Percentiles rank a stretch among this genome's conserved stretches.
phyloP scores from a whole-genome alignment of 1,284 basidiomycete genomes.

The Cutaneotrichosporon arboriforme region DNA sequence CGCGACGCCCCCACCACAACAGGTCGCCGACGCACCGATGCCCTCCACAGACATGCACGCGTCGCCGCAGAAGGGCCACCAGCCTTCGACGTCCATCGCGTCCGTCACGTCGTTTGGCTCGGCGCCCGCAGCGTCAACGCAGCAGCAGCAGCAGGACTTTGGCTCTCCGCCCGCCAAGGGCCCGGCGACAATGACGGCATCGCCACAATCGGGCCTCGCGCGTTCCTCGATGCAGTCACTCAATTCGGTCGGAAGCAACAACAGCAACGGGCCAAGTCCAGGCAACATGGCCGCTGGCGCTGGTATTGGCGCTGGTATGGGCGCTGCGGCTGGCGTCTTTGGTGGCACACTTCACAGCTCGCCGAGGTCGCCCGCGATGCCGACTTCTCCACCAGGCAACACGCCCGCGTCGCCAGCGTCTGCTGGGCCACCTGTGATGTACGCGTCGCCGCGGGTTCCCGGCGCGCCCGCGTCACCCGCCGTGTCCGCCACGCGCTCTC shows the following conservation, averaged over 20 bases:
- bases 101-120: background rate
- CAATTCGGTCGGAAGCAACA: background rate
- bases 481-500: background rate
- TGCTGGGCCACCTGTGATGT: background rate
- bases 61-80: background rate
- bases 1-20: background rate
- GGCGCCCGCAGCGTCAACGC: no score
- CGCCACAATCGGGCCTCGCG: no score
- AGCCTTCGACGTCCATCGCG: background rate
- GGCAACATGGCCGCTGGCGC: background rate
- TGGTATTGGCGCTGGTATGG: background rate
- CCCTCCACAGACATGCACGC: background rate
- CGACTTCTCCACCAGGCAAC: background rate
- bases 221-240: background rate
- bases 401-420: slow-evolving; percentile 4
- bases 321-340: background rate
- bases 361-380: background rate
- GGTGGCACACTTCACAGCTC: background rate
- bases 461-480: background rate
- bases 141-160: no score
- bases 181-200: no score
- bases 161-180: no score
- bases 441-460: background rate
- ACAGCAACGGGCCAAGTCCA: background rate
- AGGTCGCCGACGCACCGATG: background rate